These are phyloP conservation scores for Scedosporium dehoogii DNA, from an alignment of 2,329 filamentous ascomycete species.

Conservation along the genomic window DNA sequence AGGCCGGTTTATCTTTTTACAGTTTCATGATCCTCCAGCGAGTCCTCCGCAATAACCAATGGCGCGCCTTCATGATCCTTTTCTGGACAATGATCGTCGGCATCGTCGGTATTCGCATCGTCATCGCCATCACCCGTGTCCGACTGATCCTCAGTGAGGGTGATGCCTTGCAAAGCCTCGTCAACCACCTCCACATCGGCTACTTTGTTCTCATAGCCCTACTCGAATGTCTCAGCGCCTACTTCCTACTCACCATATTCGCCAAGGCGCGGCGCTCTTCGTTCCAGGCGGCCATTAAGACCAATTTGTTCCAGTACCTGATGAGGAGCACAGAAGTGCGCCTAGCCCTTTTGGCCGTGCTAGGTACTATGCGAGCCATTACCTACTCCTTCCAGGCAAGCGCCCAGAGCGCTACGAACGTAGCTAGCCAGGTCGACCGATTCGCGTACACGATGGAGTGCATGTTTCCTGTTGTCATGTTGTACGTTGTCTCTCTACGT, in stretches of 20 bases:
- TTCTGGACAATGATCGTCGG: slow-evolving; percentile 48
- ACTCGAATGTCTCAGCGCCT: slow-evolving; percentile 27
- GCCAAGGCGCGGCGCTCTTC: slow-evolving; percentile 20
- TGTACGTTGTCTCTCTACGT: slow-evolving; percentile 16
- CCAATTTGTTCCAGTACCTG: slow-evolving; percentile 26
- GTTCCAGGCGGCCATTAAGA: slow-evolving; percentile 18
- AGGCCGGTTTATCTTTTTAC: slow-evolving; percentile 33
- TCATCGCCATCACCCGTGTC: slow-evolving; percentile 22
- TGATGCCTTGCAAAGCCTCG: slow-evolving; percentile 16
- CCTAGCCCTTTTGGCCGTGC: slow-evolving; percentile 24
- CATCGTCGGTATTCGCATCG: slow-evolving; percentile 36
- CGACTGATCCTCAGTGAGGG: slow-evolving; percentile 18
- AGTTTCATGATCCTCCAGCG: slow-evolving; percentile 43
- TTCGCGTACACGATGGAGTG: slow-evolving; percentile 32
- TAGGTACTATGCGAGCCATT: slow-evolving; percentile 27
- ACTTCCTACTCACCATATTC: slow-evolving; percentile 28
- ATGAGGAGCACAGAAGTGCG: slow-evolving; percentile 30
- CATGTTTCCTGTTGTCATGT: slow-evolving; percentile 29
- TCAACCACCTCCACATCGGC: slow-evolving; percentile 29
- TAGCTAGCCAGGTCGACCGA: slow-evolving; percentile 27
- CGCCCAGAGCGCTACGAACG: slow-evolving; percentile 24
- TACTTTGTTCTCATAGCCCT: slow-evolving; percentile 31
- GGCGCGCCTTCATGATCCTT: slow-evolving; percentile 36
- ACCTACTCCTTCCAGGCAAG: slow-evolving; percentile 29
- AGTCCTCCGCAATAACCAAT: slow-evolving; percentile 32